Conservation (phyloP, 768 basidiomycete genomes). For the Mycena rosella region DNA sequence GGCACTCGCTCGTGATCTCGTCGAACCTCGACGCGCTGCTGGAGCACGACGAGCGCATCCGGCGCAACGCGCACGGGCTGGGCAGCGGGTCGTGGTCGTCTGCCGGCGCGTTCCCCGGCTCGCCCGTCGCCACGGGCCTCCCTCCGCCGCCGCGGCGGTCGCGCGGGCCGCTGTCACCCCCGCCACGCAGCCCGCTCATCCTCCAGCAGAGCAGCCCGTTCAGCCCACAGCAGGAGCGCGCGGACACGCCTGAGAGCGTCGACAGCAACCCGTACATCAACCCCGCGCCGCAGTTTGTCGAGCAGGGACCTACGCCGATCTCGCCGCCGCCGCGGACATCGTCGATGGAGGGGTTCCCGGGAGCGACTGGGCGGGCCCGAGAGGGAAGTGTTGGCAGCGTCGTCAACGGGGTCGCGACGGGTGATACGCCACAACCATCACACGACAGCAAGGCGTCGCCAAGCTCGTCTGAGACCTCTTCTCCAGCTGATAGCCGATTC, state of each 20-base stretch:
- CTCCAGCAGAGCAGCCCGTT: not conserved
- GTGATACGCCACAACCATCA: no score
- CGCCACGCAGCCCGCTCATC: constrained; percentile 13
- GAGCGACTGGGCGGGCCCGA: not conserved
- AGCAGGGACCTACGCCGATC: constrained; percentile 24
- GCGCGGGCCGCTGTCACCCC: constrained; percentile 8
- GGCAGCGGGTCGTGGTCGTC: not conserved
- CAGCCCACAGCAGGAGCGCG: no score
- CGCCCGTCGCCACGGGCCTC: constrained; percentile 39
- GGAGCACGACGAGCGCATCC: constrained; percentile 67
- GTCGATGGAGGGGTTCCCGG: constrained; percentile 10
- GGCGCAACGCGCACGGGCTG: constrained; percentile 38
- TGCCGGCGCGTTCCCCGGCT: no score
- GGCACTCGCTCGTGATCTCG: constrained; percentile 60
- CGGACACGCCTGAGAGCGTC: constrained; percentile 30
- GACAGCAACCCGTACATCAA: constrained; percentile 61
- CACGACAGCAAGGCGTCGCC: constrained; percentile 4
- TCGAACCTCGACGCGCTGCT: constrained; percentile 71
- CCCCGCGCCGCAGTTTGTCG: constrained; percentile 53
- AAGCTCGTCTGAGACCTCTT: constrained; percentile 9
- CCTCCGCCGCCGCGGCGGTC: constrained; percentile 49
- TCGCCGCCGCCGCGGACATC: constrained; percentile 33
- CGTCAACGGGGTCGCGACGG: not conserved
- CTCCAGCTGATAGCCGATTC: constrained; percentile 27
- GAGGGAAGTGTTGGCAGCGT: not conserved